Base-by-base conservation (phyloP, 2,329 filamentous ascomycete genomes). In the Trichoderma sp. region DNA sequence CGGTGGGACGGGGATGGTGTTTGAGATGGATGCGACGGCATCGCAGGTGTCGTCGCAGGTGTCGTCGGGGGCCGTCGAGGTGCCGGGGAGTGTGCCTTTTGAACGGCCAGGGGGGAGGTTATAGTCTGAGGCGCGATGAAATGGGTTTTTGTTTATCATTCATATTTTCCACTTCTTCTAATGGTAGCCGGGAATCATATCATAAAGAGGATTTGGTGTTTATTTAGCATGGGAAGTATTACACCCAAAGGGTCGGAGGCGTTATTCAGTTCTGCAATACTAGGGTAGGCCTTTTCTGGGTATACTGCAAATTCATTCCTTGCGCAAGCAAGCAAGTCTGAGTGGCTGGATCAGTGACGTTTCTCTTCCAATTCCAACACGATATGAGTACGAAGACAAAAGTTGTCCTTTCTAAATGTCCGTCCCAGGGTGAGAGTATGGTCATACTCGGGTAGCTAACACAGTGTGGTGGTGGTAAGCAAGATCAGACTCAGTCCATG, bases 11-110 rank as follows among this genome's bases (percentile, higher is more conserved):
- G 47, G 50, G 24, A 52, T 58, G 34, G 39, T 61, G 7, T 68
- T 57, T 60, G 69, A 71, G 57, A 69, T 70, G 67, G 68, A 69
- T 19, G 69, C 48, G 9, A 58, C 62, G 14, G 52, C 60, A 3
- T 50, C 50, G 57, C 54, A 15, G 48, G 17, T 15, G 19, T 30
- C 41, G 52, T 50, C 50, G 57, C 54, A 15, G 48, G 17, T 15
- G 28, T 30, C 41, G 26, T 14, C 45, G 17, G 21, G 61, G 12
- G 24, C 50, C 24, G 66, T 34, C 19, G 68, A 69, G 47, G 66
- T 69, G 64, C 66, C 59, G 30, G 67, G 66, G 5, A 65, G 63
- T 15, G 24, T 62, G 7, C 66, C 67, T n/a, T 30, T 19, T 24
- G 30, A 26, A 34, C 47, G 48, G 4, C 58, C 39, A 17, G 41